These are phyloP conservation scores for Diutina neorugosa DNA, from an alignment of 1,139 yeast genomes.

Conservation along the genomic window DNA sequence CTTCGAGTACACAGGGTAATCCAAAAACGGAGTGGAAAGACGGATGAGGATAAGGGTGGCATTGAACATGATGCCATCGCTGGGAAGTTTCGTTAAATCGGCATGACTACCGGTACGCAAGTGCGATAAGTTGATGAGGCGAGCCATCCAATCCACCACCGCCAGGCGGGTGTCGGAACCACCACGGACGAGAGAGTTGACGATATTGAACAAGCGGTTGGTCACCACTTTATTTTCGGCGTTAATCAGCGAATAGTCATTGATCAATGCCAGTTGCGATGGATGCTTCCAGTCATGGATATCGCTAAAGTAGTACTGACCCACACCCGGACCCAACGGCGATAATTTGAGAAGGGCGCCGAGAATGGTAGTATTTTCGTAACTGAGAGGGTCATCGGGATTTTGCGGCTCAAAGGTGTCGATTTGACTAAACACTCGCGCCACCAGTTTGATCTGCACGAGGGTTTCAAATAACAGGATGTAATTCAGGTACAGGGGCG, in stretches of 20 bases:
- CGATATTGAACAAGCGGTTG: conserved; percentile 53
- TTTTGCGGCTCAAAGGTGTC: conserved; percentile 41
- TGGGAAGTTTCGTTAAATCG: conserved; percentile 50
- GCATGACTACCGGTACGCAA: conserved; percentile 82
- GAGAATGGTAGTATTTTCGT: conserved; percentile 51
- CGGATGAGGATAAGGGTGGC: conserved; percentile 53
- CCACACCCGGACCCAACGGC: conserved; percentile 42
- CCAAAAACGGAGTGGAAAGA: conserved; percentile 77
- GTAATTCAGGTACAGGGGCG: conserved; percentile 39
- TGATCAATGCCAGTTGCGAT: conserved; percentile 32
- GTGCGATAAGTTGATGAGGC: conserved; percentile 68
- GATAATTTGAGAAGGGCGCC: conserved; percentile 74
- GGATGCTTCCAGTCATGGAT: conserved; percentile 19
- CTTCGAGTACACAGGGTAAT: conserved; percentile 44
- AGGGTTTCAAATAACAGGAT: conserved; percentile 47
- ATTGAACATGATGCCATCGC: conserved; percentile 79
- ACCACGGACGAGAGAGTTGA: conserved; percentile 71
- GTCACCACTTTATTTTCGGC: conserved; percentile 43
- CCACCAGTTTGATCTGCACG: conserved; percentile 49
- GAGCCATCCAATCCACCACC: conserved; percentile 57
- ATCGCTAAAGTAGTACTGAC: conserved; percentile 35
- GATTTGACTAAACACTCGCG: conserved; percentile 45
- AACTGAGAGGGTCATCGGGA: conserved; percentile 31
- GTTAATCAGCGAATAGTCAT: conserved; percentile 39
- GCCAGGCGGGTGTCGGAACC: conserved; percentile 51